phyloP scores from a whole-genome alignment of 1,139 yeast species.

The Blastobotrys illinoisensis region DNA sequence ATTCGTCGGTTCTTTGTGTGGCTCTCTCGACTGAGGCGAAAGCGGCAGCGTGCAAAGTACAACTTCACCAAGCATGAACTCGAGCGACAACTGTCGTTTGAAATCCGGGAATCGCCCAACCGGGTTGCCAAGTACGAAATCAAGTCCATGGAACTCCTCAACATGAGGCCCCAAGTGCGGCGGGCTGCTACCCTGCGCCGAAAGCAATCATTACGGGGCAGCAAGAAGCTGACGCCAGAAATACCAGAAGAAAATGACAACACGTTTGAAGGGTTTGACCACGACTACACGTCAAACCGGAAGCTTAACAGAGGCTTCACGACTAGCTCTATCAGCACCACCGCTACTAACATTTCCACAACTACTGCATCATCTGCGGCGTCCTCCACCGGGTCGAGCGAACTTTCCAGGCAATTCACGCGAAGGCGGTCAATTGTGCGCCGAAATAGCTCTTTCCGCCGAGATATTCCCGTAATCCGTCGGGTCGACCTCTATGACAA shows the following conservation, averaged over 20 bases:
- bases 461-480: constrained; percentile 16
- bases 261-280: constrained; percentile 18
- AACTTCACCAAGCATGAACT: constrained; percentile 20
- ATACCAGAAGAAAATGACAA: neutral
- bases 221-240: neutral
- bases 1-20: constrained; percentile 20
- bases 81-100: constrained; percentile 20
- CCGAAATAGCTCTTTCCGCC: constrained; percentile 1
- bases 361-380: neutral
- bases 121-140: constrained; percentile 13
- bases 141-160: constrained; percentile 16
- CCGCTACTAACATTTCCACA: neutral
- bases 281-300: constrained; percentile 11
- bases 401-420: constrained; percentile 4
- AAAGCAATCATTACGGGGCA: neutral
- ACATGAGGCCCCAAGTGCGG: constrained; percentile 12
- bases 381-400: neutral
- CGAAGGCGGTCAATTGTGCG: constrained; percentile 11
- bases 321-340: constrained; percentile 1
- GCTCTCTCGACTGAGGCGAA: constrained; percentile 19
- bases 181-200: neutral
- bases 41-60: constrained; percentile 10
- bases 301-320: neutral
- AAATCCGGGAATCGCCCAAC: constrained; percentile 19
- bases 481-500: constrained; percentile 22